Base-by-base conservation (phyloP, 306 rosid species). In the Prunus salicina region DNA sequence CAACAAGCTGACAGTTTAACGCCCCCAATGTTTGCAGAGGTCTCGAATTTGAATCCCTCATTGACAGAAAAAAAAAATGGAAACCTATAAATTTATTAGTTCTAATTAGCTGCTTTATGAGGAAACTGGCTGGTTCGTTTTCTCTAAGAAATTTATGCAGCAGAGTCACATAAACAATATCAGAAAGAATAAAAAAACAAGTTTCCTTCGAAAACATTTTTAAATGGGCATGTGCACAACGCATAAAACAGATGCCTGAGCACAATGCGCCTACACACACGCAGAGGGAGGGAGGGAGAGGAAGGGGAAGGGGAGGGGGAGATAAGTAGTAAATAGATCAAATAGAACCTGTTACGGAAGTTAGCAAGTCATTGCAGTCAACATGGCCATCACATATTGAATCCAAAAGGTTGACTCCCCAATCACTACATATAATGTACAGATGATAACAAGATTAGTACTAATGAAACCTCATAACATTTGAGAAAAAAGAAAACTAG, bases 341-440 rank as follows among this genome's bases (percentile, higher is more conserved):
- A 67, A 67, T 63, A 50, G 80, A 83, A 90, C 98, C 98, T 91
- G 98, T 95, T 74, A 95, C 84, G 76, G 93, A 77, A 81, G 89
- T 68, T 18, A 95, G 88, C 91, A 92, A 60, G 89, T 89, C 90
- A 78, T 55, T 74, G 86, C 98, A 92, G 79, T 92, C 86, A 52
- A 89, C 38, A 70, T 61, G 88, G 64, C 86, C 87, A 71, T 88
- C 93, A 47, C 98, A 95, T 69, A 95, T 49, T 38, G 91, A 85
- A 89, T 92, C 88, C 86, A 95, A 73, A 70, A 92, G 91, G 78
- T 65, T 79, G 60, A 90, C 71, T 63, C 87, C 96, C 97, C 97
- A 92, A 6, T 90, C 85, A 43, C 97, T 95, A 93, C 65, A 86
- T 53, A 82, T 57, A 57, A 73, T 45, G 76, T 63, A 74, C 18